Evolutionary conservation across 1,139 yeast genomes (phyloP), one percentile per base, ranked within the genome.

Genomic region (Yamadazyma sp.): DNA sequence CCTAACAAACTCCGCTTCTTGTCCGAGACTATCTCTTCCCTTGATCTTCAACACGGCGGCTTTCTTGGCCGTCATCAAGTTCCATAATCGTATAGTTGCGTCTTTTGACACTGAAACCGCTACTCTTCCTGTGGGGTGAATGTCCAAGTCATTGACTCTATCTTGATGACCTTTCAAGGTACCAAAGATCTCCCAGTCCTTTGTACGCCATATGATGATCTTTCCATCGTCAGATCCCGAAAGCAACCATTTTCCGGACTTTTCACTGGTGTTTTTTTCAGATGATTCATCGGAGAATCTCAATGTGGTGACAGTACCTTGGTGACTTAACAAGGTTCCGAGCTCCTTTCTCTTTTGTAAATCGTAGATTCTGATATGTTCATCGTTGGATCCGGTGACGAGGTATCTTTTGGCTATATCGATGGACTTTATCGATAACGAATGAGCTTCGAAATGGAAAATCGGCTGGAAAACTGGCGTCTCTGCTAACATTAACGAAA

Each of bases 371-470:
- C 95, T 80, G 45, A 92, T 91, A 58, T 89, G 96, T 61, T 94
- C 98, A 60, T 92, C 99, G 58, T 91, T 91, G 4, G 96, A 84
- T 5, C 99, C 99, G 3, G 96, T 86, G 3, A 88, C 97, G 39
- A 92, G 69, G 58, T 88, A 91, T 53, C 97, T 73, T 52, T 81
- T 85, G 20, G 95, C 88, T 23, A 83, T 70, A 47, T 92, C 97
- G 48, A 92, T 73, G 36, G 94, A 77, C 59, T 91, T 83, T 44
- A 92, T 87, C 24, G 96, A 86, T 41, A 88, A 75, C 0, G 95
- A 74, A 62, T 92, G 98, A 2, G 98, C 96, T 51, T 92, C 88
- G 62, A 92, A 92, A 61, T 92, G 98, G 72, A 92, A 92, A 33
- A 94, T 81, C 1, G 98, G 96, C 36, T 88, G 91, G 66, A 94